Base-by-base conservation (phyloP, 257 asterid genomes). In the Solanum ahanhuiri region DNA sequence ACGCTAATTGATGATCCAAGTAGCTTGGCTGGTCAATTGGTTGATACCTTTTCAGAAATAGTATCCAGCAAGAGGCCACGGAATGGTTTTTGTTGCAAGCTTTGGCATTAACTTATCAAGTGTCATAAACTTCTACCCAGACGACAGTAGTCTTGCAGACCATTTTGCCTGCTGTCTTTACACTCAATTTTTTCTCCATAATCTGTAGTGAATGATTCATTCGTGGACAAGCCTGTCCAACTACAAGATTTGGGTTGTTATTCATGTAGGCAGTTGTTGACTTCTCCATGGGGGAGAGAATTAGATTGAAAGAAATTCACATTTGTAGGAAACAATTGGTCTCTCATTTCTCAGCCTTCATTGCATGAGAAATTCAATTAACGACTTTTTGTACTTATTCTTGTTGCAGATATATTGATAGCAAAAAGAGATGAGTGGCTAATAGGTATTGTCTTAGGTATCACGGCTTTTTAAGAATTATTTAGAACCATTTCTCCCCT, bases 1-100 rank as follows among this genome's bases (percentile, higher is more conserved):
- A 91, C 96, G 15, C 84, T 81, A 48, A 81, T 81, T 9, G 84
- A 81, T 81, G 84, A 81, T 45, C 84, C 84, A 48, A 51, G 84
- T 81, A 81, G 84, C 67, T 81, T 81, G 84, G 84, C 84, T 17
- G 87, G 87, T 30, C 87, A 85, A 71, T 33, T 85, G 91, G 89
- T 90, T 15, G 93, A 91, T 72, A 87, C 93, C 60, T 91, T 91
- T 88, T 86, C 92, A 58, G 93, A 91, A 76, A 88, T 90, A 17
- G 71, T 88, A 34, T 90, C 93, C 28, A 81, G 75, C 89, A 91
- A 91, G 92, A 91, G 87, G 90, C 90, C 90, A 17, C 89, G 89
- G 22, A 91, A 88, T 83, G 92, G 91, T 77, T 91, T 91, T 87
- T 91, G 93, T 87, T 82, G 89, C 83, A 91, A 87, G 88, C 92